Percentiles rank a stretch among this genome's conserved stretches.
Conservation (phyloP, 257 asterid species). For the Pogostemon cablin region DNA sequence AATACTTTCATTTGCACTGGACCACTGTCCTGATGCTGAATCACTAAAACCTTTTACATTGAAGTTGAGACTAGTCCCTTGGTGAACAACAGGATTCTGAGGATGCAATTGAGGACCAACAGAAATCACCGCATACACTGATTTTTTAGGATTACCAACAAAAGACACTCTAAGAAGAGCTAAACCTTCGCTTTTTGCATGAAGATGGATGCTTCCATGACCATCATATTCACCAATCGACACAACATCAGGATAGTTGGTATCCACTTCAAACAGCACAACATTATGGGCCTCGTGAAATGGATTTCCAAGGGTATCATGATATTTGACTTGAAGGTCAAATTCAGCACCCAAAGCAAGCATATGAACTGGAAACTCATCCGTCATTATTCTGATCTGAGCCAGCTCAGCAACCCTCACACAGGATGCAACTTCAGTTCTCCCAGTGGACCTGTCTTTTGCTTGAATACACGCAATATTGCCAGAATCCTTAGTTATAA, state of each 20-base stretch:
- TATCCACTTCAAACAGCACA: constrained; percentile 62
- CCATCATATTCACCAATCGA: constrained; percentile 45
- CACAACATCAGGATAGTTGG: constrained; percentile 71
- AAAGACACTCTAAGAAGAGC: constrained; percentile 69
- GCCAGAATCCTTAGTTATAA: constrained; percentile 59
- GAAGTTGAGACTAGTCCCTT: constrained; percentile 63
- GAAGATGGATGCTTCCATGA: constrained; percentile 52
- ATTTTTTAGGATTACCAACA: constrained; percentile 51
- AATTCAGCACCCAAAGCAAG: constrained; percentile 69
- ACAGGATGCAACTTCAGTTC: constrained; percentile 85
- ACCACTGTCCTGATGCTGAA: constrained; percentile 67
- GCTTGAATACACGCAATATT: constrained; percentile 82
- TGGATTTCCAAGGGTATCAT: constrained; percentile 72
- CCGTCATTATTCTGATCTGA: constrained; percentile 61
- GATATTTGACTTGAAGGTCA: constrained; percentile 62
- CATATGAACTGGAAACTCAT: constrained; percentile 52
- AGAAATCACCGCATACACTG: constrained; percentile 63
- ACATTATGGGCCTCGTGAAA: constrained; percentile 77
- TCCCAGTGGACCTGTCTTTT: constrained; percentile 70
- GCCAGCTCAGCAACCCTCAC: constrained; percentile 82
- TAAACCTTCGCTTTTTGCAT: constrained; percentile 60
- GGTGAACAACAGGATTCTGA: constrained; percentile 62
- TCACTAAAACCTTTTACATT: constrained; percentile 57
- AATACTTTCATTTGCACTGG: constrained; percentile 64
- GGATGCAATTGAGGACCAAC: constrained; percentile 79